A percentile compares a stretch with the other conserved stretches of the same genome.
Conservation (phyloP, 2,329 filamentous ascomycete species). For the Fusarium decemcellulare region DNA sequence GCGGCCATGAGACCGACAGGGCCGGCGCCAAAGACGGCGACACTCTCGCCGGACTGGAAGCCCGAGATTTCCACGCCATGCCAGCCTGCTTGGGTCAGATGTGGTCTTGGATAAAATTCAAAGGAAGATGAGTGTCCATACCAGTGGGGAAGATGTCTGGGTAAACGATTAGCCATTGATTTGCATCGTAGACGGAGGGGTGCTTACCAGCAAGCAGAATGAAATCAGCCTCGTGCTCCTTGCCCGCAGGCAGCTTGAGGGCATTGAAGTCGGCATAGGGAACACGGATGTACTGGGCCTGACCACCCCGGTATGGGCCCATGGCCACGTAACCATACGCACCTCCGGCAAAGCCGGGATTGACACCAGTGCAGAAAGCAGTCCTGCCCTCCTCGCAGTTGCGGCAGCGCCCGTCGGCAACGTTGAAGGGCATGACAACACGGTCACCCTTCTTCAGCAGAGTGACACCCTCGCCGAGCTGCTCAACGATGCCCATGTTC, state of each 20-base stretch:
- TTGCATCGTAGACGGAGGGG: conserved; percentile 12
- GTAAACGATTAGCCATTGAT: conserved; percentile 50
- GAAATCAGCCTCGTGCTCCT: conserved; percentile 73
- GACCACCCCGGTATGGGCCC: conserved; percentile 66
- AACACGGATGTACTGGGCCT: conserved; percentile 75
- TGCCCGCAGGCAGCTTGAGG: conserved; percentile 66
- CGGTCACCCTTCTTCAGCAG: conserved; percentile 74
- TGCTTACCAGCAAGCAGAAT: conserved; percentile 59
- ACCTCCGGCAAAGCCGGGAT: conserved; percentile 53
- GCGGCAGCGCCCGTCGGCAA: conserved; percentile 73
- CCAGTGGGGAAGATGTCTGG: conserved; percentile 53
- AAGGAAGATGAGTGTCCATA: conserved; percentile 3
- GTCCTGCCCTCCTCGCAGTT: conserved; percentile 76
- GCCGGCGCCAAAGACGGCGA: conserved; percentile 75
- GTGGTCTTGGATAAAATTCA: background rate
- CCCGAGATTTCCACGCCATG: conserved; percentile 70
- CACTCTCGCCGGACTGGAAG: conserved; percentile 72
- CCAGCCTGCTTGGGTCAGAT: conserved; percentile 58
- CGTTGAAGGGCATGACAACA: conserved; percentile 76
- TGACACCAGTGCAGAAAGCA: conserved; percentile 73
- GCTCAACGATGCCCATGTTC: conserved; percentile 71
- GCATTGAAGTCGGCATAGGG: conserved; percentile 50
- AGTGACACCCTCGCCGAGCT: conserved; percentile 71
- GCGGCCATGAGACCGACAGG: conserved; percentile 78
- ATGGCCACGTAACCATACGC: conserved; percentile 70